phyloP scores from a whole-genome alignment of 139 green algal genomes.

The Tetraselmis striata region DNA sequence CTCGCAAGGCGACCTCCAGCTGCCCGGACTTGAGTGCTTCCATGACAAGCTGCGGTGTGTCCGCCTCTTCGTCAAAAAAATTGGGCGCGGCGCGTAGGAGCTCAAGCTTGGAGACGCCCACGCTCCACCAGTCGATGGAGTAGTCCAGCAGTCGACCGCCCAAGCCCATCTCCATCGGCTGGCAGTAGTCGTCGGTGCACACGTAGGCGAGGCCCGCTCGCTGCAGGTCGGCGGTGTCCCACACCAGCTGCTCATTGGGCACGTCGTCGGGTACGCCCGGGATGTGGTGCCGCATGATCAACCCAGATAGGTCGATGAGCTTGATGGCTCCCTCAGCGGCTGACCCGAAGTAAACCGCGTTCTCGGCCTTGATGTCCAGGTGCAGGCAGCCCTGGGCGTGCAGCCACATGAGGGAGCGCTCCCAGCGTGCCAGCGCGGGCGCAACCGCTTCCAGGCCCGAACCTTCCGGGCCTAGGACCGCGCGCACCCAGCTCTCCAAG shows the following conservation, averaged over 20 bases:
- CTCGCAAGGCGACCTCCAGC: not conserved
- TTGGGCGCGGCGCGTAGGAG: not conserved
- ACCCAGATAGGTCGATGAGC: not conserved
- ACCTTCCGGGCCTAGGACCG: not conserved
- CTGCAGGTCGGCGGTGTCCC: not conserved
- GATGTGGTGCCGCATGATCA: not conserved
- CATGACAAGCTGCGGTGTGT: not conserved
- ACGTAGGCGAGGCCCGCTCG: not conserved
- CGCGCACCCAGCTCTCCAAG: not conserved
- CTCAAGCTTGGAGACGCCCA: not conserved
- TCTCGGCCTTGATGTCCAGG: not conserved
- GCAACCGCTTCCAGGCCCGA: not conserved
- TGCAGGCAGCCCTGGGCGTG: not conserved
- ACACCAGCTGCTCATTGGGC: not conserved
- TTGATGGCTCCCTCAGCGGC: not conserved
- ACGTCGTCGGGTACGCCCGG: not conserved
- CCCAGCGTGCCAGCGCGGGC: not conserved
- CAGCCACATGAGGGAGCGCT: not conserved
- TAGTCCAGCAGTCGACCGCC: not conserved
- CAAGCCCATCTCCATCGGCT: not conserved
- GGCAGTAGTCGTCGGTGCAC: not conserved
- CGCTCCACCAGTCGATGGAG: not conserved
- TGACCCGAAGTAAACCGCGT: not conserved
- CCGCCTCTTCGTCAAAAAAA: not conserved
- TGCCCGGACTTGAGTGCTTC: not conserved